Conservation (phyloP, 371 early-diverging fungal species). For the Blastocladiella emersonii region DNA sequence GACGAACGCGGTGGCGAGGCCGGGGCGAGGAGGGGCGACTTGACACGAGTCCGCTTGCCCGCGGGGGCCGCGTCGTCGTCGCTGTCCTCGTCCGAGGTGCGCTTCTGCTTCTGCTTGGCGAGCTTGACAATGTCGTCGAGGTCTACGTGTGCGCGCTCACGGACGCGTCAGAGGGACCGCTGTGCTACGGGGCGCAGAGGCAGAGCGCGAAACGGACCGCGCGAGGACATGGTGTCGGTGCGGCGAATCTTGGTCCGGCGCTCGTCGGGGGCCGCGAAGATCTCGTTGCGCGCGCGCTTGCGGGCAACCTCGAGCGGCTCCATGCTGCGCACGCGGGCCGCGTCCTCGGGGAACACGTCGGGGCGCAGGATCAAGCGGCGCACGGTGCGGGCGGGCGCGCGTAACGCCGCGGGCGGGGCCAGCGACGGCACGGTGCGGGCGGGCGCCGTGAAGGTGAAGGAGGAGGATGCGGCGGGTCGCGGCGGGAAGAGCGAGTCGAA, state of each 20-base stretch:
- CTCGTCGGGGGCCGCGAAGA: background rate
- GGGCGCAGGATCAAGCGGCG: background rate
- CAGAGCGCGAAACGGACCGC: too few species aligned
- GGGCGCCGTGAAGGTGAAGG: too few species aligned
- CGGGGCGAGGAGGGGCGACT: too few species aligned
- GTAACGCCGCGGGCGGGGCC: background rate
- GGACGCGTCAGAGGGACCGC: too few species aligned
- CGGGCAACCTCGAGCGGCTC: background rate
- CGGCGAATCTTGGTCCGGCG: background rate
- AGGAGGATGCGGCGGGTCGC: too few species aligned
- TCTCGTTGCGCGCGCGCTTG: background rate
- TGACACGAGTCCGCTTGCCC: too few species aligned
- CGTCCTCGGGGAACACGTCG: background rate
- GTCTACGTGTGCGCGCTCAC: too few species aligned
- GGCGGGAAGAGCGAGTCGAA: background rate
- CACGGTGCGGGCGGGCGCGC: background rate
- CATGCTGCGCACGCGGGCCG: background rate
- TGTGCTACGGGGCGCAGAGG: too few species aligned
- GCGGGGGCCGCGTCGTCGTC: background rate
- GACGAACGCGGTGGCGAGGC: too few species aligned
- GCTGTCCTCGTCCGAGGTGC: background rate
- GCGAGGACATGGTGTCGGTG: too few species aligned
- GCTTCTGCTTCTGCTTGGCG: background rate
- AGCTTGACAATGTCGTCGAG: background rate
- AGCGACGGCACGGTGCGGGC: background rate